Base-by-base conservation (phyloP, 1,284 basidiomycete species). In the Cryptococcus sp. region DNA sequence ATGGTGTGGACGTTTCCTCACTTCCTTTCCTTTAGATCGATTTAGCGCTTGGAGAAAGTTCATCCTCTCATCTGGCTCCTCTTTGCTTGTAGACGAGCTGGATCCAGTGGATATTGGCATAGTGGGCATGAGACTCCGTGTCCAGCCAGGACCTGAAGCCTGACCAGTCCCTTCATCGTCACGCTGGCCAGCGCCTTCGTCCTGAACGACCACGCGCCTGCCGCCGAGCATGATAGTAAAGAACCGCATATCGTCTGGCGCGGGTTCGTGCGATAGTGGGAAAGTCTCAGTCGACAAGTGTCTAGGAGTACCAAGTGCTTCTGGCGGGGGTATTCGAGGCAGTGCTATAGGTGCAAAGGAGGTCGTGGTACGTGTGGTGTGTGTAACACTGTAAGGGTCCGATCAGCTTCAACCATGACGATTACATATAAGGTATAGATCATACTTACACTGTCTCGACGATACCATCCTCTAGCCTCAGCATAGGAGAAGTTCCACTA, bases 401-500 rank as follows among this genome's bases (percentile, higher is more conserved):
- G 58, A 53, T 55, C 38, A 22, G 49, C 25, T 46, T 37, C n/a
- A 10, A 29, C 20, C 7, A 37, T 6, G 3, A n/a, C 29, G 17
- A 2, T 4, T 34, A 39, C 16, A 38, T 5, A 52, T 4, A 46
- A 19, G 49, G 34, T 19, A 16, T 16, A 17, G 11, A 3, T 6
- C 16, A 34, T 7, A 63, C 75, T 63, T 58, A 77, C 75, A 75
- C 72, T 29, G 74, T 75, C 65, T 77, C 74, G 1, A 75, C 74
- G 3, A 77, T 66, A 5, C 71, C 76, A 63, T 73, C 68, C 50
- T 76, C 70, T 63, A 77, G 69, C 40, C 67, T 59, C 37, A 77
- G 62, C 34, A 71, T 60, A 0, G 72, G 69, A 34, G 29, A 34
- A 2, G 29, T 13, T 13, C 29, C 29, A 8, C 63, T 65, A 7